Base-by-base conservation (phyloP, 208 protist species). In the Leishmania mexicana region DNA sequence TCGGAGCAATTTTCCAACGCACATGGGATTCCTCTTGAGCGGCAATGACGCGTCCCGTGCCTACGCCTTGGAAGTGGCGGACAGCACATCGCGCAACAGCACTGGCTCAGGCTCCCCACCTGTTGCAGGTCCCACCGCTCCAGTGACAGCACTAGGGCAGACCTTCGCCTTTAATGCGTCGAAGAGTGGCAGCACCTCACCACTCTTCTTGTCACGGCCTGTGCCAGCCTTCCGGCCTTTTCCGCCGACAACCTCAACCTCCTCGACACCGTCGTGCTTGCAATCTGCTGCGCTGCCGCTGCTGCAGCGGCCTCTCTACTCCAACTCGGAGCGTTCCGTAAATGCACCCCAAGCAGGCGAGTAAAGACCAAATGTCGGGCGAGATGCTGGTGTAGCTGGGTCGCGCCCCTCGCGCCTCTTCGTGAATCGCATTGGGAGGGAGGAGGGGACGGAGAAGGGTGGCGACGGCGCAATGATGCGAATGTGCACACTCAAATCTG, bases 321-420 rank as follows among this genome's bases (percentile, higher is more conserved):
- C 38, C 15, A 11, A 47, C 38, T 11, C 49, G 15, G 65, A 15
- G 8, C 4, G 13, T 4, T 13, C 65, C 15, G 65, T 72, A 47
- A 72, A 38, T 19, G 65, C 7, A 72, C 65, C 3, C 42, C 5
- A 7, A 71, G 19, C 13, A 49, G 6, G 57, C 74, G 70, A 68
- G 76, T 60, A 62, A 54, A 10, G 47, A 74, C 31, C 67, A 67
- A 42, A 79, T 67, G 67, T 24, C 47, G 54, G 79, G 42, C 47
- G 78, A 80, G 51, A 40, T 86, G 65, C 78, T 82, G 28, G 57
- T 19, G 6, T 38, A 80, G 72, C 53, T 82, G 31, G 24, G 62
- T 17, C 58, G 49, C 38, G 42, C 40, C 3, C 75, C 49, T 42
- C 51, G 38, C 38, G 10, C 47, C 15, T 57, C 38, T 68, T 54